These are phyloP conservation scores for Neurospora intermedia DNA, from an alignment of 495 filamentous ascomycete genomes.

Conservation along the genomic window DNA sequence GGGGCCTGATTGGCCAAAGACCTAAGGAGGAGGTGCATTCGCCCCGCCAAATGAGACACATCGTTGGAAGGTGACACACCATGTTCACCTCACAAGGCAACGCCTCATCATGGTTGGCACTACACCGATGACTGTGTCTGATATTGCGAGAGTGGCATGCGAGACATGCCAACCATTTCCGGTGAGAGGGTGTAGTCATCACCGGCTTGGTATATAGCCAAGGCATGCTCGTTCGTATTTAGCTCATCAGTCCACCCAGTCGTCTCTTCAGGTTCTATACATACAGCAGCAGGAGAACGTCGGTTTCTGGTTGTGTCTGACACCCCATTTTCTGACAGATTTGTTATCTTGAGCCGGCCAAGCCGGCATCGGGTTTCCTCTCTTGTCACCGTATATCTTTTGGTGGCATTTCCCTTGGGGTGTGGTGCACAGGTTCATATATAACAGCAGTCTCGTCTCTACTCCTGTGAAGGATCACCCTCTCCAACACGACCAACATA, in stretches of 20 bases:
- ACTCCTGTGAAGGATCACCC: background rate
- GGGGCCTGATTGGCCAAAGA: background rate
- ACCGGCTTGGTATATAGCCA: background rate
- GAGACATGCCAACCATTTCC: constrained; percentile 5
- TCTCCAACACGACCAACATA: background rate
- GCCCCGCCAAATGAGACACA: constrained; percentile 13
- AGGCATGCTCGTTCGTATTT: background rate
- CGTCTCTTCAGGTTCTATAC: constrained; percentile 5
- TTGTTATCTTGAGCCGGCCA: constrained; percentile 20
- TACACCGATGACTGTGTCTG: constrained; percentile 15
- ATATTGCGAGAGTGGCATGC: background rate
- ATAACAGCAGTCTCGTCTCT: background rate
- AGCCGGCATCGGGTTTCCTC: constrained; percentile 15
- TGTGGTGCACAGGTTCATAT: background rate
- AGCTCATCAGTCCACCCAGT: constrained; percentile 3
- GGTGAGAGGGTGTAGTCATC: background rate
- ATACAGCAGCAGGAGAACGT: constrained; percentile 4
- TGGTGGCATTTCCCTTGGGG: background rate
- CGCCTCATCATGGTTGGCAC: constrained; percentile 4
- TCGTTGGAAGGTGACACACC: constrained; percentile 11
- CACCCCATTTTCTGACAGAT: constrained; percentile 12
- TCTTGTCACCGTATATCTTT: background rate
- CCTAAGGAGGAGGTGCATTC: constrained; percentile 6
- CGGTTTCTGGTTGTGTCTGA: background rate
- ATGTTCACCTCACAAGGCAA: constrained; percentile 15